Evolutionary conservation across 768 basidiomycete genomes (phyloP).

Genomic region (Lenzites betulinus): DNA sequence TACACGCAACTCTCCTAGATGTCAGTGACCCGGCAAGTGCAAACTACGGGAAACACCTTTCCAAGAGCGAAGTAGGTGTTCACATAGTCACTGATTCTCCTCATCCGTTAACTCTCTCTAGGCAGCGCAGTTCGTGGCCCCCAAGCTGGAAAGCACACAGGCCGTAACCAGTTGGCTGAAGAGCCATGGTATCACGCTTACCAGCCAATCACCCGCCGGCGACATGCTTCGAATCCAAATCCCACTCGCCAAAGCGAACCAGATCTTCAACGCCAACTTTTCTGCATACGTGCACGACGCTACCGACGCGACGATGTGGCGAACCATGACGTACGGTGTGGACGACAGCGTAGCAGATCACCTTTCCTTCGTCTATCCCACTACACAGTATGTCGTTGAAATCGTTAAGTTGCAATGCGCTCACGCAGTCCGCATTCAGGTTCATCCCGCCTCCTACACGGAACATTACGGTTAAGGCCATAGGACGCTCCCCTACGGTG

Average conservation of each 20-base stretch:
- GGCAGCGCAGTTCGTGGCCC: constrained; percentile 30
- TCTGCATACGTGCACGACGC: constrained; percentile 33
- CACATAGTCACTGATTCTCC: not conserved
- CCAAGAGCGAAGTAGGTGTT: constrained; percentile 12
- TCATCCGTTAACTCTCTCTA: not conserved
- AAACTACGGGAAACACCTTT: constrained; percentile 23
- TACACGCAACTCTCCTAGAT: constrained; percentile 36
- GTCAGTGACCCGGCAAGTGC: constrained; percentile 42
- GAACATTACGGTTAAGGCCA: not conserved
- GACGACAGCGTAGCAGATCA: constrained; percentile 33
- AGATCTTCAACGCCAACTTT: constrained; percentile 39
- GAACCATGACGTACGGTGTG: constrained; percentile 41
- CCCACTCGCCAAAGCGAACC: constrained; percentile 36
- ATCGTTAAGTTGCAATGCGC: too few species aligned
- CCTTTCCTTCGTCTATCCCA: constrained; percentile 37
- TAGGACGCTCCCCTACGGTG: not conserved
- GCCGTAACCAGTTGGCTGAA: constrained; percentile 32
- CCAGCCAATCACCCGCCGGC: constrained; percentile 30
- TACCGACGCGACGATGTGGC: constrained; percentile 33
- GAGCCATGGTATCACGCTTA: constrained; percentile 27
- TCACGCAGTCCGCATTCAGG: too few species aligned
- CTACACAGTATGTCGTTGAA: constrained; percentile 31
- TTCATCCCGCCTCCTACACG: constrained; percentile 15
- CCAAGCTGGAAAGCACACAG: constrained; percentile 25
- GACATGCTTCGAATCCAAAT: constrained; percentile 39